phyloP scores from a whole-genome alignment of 1,284 basidiomycete genomes.

The Tausonia pullulans region DNA sequence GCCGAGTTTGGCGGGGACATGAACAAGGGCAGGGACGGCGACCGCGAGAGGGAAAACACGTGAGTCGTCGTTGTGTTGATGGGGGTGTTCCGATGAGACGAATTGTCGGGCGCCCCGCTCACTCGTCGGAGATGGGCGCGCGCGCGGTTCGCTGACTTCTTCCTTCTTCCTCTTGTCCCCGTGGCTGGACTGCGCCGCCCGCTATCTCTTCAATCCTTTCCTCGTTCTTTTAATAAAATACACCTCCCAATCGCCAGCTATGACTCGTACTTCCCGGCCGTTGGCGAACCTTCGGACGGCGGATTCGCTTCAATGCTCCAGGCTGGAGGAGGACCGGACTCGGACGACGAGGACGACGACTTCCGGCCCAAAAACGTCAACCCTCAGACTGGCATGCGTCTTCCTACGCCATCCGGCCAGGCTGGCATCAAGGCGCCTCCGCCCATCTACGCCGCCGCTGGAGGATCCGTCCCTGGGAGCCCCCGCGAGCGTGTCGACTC shows the following conservation, averaged over 20 bases:
- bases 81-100: too few species aligned
- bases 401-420: background rate
- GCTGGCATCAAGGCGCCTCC: background rate
- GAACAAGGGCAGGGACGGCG: background rate
- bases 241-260: background rate
- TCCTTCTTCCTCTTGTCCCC: background rate
- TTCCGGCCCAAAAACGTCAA: background rate
- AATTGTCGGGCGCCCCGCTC: too few species aligned
- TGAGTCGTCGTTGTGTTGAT: background rate
- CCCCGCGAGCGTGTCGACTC: background rate
- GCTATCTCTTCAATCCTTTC: too few species aligned
- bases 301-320: background rate
- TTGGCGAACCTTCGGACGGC: background rate
- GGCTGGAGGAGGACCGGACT: background rate
- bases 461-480: background rate
- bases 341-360: background rate
- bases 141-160: background rate
- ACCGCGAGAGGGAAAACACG: conserved; percentile 1
- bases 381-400: background rate
- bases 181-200: background rate
- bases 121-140: too few species aligned
- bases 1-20: background rate
- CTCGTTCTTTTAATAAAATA: background rate
- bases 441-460: background rate
- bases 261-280: too few species aligned